Evolutionary conservation across 2,329 filamentous ascomycete species (phyloP), one percentile per base, ranked within the genome.

Genomic region (Bipolaris cookei): DNA sequence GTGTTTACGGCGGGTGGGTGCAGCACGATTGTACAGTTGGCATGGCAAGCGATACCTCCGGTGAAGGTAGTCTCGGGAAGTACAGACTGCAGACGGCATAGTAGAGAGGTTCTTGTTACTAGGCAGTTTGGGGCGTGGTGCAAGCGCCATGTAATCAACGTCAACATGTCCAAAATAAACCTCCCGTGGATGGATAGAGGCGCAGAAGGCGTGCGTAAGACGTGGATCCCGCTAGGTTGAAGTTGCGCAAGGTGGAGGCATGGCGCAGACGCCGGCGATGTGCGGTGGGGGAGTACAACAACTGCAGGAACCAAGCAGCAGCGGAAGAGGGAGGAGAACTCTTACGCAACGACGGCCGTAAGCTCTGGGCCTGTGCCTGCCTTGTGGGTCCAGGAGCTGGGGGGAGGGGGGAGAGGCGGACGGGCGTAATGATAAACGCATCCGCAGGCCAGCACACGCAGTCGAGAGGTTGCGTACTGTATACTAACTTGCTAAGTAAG

Each of bases 291-390:
- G 14, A 20, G 25, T 10, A 28, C 25, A 28, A 43, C 43, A 53
- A 57, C 56, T 63, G 64, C 64, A 67, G 59, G 54, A 56, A 59
- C 58, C 45, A 54, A 51, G 61, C 44, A 42, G 52, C 38, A 11
- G 11, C 28, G 38, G 48, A 37, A 28, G 49, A 53, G 43, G n/a
- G 44, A 14, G 45, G 32, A n/a, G 43, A 37, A 38, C 16, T 23
- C 21, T 41, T 44, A 34, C 34, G 44, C 32, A 18, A 20, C 21
- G 23, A 28, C 14, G 23, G 41, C 14, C 7, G 37, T 21, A 39
- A 39, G 37, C 18, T 20, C 16, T 39, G 37, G 32, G 32, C 13
- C 11, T 44, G 42, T 18, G 42, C 30, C n/a, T 28, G 23, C 23
- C 23, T 23, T 14, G 42, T 32, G 39, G 13, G 42, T 30, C 13